These are phyloP conservation scores for Kurtzmaniella quercitrusa DNA, from an alignment of 1,139 yeast genomes.

Conservation along the genomic window DNA sequence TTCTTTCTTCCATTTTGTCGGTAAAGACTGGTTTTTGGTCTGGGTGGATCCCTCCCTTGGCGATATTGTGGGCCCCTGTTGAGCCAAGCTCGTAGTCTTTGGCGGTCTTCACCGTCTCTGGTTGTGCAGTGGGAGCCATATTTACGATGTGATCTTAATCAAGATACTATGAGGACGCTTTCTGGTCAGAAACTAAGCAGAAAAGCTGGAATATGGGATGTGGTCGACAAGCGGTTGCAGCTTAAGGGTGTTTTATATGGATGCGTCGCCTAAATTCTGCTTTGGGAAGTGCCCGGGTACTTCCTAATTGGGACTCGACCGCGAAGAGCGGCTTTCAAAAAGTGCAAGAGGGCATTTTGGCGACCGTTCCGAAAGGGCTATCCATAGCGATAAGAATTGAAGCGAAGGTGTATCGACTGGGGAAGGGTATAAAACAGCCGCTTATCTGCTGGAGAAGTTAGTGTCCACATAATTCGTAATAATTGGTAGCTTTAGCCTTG, in stretches of 20 bases:
- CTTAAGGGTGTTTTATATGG: background rate
- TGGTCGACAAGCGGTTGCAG: no score
- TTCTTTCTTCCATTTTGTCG: conserved; percentile 43
- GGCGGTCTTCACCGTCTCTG: conserved; percentile 13
- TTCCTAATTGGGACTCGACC: background rate
- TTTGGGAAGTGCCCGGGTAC: background rate
- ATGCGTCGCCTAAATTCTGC: background rate
- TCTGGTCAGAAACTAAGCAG: background rate
- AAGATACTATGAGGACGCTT: no score
- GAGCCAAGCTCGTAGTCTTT: conserved; percentile 28
- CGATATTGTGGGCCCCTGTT: conserved; percentile 35
- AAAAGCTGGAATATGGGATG: background rate
- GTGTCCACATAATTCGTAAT: no score
- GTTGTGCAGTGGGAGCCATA: conserved; percentile 6
- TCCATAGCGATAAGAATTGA: background rate
- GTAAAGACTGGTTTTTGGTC: conserved; percentile 41
- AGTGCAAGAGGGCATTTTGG: background rate
- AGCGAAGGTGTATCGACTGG: no score
- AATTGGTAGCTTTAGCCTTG: no score
- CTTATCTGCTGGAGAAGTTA: no score
- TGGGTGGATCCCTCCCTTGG: conserved; percentile 37
- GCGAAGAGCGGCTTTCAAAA: background rate
- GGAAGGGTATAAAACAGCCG: no score
- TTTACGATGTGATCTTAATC: background rate
- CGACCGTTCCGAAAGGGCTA: background rate